Evolutionary conservation across 1,284 basidiomycete species (phyloP).

Genomic region (Melanopsichium pennsylvanicum): DNA sequence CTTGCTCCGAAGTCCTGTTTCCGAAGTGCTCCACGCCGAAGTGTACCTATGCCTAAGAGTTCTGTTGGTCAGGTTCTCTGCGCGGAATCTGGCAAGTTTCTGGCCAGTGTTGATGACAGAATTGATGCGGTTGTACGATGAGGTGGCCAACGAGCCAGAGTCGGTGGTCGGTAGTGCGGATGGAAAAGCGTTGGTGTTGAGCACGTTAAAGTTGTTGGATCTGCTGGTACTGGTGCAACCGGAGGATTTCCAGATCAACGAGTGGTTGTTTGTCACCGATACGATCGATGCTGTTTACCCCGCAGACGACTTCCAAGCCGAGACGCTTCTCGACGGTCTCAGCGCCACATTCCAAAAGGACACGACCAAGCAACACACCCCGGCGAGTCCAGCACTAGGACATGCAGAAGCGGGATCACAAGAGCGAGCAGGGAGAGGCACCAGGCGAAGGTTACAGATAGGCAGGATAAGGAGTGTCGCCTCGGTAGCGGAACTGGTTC

Average conservation of each 20-base stretch:
- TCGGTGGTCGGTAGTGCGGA: conserved; percentile 76
- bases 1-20: conserved; percentile 77
- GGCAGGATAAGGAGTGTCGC: conserved; percentile 4
- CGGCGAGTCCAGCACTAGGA: too few species aligned
- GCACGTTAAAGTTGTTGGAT: conserved; percentile 93
- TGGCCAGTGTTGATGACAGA: conserved; percentile 97
- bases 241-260: conserved; percentile 97
- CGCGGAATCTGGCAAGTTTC: conserved; percentile 90
- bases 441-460: conserved; percentile 16
- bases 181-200: conserved; percentile 79
- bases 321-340: conserved; percentile 87
- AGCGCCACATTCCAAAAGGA: conserved; percentile 74
- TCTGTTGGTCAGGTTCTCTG: conserved; percentile 86
- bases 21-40: conserved; percentile 88
- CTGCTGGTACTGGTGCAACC: conserved; percentile 88
- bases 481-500: conserved; percentile 20
- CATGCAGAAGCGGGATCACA: background rate
- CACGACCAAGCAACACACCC: background rate
- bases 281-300: conserved; percentile 93
- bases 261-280: conserved; percentile 99
- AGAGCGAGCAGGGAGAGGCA: background rate
- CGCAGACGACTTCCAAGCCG: conserved; percentile 81
- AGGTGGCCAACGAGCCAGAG: conserved; percentile 68
- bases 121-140: conserved; percentile 74
- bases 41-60: conserved; percentile 88